phyloP scores from a whole-genome alignment of 2,329 filamentous ascomycete species.

The Macrophomina pseudophaseolina region DNA sequence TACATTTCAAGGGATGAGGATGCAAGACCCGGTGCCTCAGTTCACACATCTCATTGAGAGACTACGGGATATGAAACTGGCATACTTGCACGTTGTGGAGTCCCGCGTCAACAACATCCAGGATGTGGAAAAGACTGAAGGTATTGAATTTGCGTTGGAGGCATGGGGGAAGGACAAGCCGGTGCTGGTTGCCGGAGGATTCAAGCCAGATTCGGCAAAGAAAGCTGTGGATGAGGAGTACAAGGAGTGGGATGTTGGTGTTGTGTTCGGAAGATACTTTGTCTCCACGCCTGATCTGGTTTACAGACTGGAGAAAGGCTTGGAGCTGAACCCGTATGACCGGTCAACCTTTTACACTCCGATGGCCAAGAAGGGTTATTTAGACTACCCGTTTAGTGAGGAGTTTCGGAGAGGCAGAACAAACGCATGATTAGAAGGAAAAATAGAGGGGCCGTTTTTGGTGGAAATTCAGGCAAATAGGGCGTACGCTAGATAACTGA shows the following conservation, averaged over 20 bases:
- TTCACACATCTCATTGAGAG: slow-evolving; percentile 63
- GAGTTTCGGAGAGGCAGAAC: slow-evolving; percentile 31
- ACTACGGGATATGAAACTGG: slow-evolving; percentile 58
- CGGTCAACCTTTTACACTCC: slow-evolving; percentile 51
- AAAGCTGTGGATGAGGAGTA: slow-evolving; percentile 48
- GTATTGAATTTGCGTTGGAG: slow-evolving; percentile 34
- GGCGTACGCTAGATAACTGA: too few relatives aligned
- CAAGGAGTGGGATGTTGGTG: slow-evolving; percentile 47
- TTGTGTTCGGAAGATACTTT: slow-evolving; percentile 57
- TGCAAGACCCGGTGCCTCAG: slow-evolving; percentile 66
- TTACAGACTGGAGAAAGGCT: slow-evolving; percentile 49
- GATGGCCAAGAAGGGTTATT: slow-evolving; percentile 45
- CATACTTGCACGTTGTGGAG: slow-evolving; percentile 38
- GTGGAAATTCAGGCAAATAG: too few relatives aligned
- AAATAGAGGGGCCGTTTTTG: background rate
- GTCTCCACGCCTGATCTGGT: slow-evolving; percentile 56
- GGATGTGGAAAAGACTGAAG: slow-evolving; percentile 34
- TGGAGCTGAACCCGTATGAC: slow-evolving; percentile 52
- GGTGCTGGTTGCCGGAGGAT: slow-evolving; percentile 50
- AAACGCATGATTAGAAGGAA: background rate
- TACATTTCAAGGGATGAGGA: slow-evolving; percentile 66
- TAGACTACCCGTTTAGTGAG: slow-evolving; percentile 48
- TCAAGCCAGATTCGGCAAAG: slow-evolving; percentile 45
- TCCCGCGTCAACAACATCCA: slow-evolving; percentile 49
- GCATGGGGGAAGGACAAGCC: slow-evolving; percentile 34